phyloP scores from a whole-genome alignment of 2,329 filamentous ascomycete species.

The Xylaria sp. region DNA sequence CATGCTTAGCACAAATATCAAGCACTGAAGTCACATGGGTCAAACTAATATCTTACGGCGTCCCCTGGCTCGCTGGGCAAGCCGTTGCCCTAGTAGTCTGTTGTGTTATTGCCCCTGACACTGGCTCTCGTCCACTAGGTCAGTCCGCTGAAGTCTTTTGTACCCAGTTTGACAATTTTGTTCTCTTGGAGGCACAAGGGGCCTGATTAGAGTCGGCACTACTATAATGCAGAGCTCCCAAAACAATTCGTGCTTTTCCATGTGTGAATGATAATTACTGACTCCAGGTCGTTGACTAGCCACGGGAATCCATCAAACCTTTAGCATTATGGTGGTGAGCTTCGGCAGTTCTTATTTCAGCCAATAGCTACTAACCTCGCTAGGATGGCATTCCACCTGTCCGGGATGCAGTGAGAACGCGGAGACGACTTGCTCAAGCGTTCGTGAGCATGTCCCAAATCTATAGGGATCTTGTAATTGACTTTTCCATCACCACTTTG shows the following conservation, averaged over 20 bases:
- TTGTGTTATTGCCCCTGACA: constrained; percentile 62
- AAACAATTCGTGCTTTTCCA: background rate
- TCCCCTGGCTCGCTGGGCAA: constrained; percentile 68
- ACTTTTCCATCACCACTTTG: constrained; percentile 66
- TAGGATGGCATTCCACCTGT: constrained; percentile 54
- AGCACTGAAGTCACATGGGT: constrained; percentile 57
- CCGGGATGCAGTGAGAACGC: constrained; percentile 50
- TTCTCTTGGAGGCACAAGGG: background rate
- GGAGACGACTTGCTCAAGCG: constrained; percentile 59
- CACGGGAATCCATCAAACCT: constrained; percentile 58
- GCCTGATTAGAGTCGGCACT: background rate
- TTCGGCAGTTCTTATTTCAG: background rate
- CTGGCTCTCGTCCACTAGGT: constrained; percentile 62
- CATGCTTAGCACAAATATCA: constrained; percentile 62
- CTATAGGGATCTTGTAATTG: constrained; percentile 66
- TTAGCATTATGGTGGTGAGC: constrained; percentile 59
- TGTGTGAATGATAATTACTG: background rate
- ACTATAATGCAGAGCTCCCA: background rate
- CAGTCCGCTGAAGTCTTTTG: background rate
- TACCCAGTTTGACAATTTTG: background rate
- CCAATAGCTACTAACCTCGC: constrained; percentile 34
- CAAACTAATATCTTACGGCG: constrained; percentile 63
- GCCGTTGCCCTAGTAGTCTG: constrained; percentile 63
- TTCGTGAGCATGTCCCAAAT: constrained; percentile 68
- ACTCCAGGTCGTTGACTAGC: constrained; percentile 46